Percentiles rank a stretch among this genome's conserved stretches.
These are phyloP conservation scores for Daldinia sp. DNA, from an alignment of 2,329 filamentous ascomycete genomes.

Conservation along the genomic window DNA sequence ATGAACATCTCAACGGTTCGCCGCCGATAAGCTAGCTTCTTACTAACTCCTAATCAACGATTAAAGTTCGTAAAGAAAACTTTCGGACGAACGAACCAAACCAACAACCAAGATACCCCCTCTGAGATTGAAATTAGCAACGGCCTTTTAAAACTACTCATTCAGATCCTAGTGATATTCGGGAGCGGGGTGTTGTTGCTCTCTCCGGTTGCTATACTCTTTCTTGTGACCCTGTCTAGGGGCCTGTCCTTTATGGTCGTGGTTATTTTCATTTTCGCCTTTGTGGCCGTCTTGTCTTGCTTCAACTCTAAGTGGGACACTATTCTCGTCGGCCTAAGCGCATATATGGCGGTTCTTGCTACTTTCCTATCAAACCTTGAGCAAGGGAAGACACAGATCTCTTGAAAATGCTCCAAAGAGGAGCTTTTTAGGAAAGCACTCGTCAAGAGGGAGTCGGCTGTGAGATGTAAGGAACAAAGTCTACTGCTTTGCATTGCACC, in stretches of 20 bases:
- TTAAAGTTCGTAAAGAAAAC: constrained; percentile 18
- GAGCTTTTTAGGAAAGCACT: neutral
- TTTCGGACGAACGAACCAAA: constrained; percentile 4
- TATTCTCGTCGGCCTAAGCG: constrained; percentile 28
- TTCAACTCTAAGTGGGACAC: constrained; percentile 24
- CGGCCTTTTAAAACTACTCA: too few species aligned
- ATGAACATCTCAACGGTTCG: neutral
- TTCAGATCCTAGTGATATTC: constrained; percentile 10
- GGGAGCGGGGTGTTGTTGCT: constrained; percentile 19
- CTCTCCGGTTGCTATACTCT: constrained; percentile 28
- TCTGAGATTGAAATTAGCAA: constrained; percentile 11
- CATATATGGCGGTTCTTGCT: constrained; percentile 28
- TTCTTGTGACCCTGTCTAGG: constrained; percentile 16
- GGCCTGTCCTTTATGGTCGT: constrained; percentile 9
- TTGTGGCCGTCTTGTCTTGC: constrained; percentile 12
- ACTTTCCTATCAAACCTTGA: constrained; percentile 29
- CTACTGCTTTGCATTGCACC: neutral
- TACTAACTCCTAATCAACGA: neutral
- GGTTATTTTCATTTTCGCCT: constrained; percentile 14
- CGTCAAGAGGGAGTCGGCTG: neutral
- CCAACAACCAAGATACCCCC: neutral
- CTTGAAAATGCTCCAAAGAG: neutral
- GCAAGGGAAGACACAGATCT: neutral
- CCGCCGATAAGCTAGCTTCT: neutral
- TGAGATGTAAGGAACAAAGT: neutral